These are phyloP conservation scores for Ustulina deusta DNA, from an alignment of 2,329 filamentous ascomycete genomes.

Conservation along the genomic window DNA sequence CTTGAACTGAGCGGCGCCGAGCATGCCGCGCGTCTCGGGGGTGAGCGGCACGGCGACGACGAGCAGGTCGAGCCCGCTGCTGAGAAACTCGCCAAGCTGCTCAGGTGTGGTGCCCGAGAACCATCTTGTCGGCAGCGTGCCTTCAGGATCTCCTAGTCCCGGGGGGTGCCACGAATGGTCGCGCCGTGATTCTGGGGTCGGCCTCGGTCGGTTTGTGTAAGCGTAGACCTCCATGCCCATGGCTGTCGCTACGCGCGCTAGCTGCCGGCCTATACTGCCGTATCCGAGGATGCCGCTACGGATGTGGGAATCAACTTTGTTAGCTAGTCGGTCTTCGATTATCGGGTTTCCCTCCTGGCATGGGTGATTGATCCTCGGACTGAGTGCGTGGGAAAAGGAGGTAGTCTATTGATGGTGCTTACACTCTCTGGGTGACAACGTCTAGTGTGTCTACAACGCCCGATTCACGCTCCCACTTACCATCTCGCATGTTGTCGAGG, in stretches of 20 bases:
- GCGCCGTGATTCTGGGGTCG: constrained; percentile 68
- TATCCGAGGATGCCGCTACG: constrained; percentile 58
- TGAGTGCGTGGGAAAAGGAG: constrained; percentile 35
- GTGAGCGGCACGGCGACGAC: constrained; percentile 58
- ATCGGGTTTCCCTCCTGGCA: not conserved
- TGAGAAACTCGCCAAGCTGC: constrained; percentile 56
- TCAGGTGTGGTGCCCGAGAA: constrained; percentile 53
- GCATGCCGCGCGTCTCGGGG: constrained; percentile 53
- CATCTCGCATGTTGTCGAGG: constrained; percentile 58
- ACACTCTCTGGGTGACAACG: constrained; percentile 63
- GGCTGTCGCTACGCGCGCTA: constrained; percentile 64
- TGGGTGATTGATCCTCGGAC: not conserved
- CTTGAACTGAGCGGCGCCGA: constrained; percentile 58
- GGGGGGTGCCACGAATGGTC: constrained; percentile 74
- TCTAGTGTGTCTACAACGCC: constrained; percentile 57
- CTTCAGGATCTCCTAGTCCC: constrained; percentile 63
- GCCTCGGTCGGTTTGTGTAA: constrained; percentile 72
- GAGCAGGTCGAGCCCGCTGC: constrained; percentile 57
- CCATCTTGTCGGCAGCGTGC: constrained; percentile 57
- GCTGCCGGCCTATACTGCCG: constrained; percentile 59
- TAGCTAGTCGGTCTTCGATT: not conserved
- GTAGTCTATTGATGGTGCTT: constrained; percentile 44
- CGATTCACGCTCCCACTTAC: constrained; percentile 56
- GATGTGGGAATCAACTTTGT: not conserved
- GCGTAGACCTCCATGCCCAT: constrained; percentile 76